These are phyloP conservation scores for Penicillium sp. DNA, from an alignment of 2,329 filamentous ascomycete genomes.

Conservation along the genomic window DNA sequence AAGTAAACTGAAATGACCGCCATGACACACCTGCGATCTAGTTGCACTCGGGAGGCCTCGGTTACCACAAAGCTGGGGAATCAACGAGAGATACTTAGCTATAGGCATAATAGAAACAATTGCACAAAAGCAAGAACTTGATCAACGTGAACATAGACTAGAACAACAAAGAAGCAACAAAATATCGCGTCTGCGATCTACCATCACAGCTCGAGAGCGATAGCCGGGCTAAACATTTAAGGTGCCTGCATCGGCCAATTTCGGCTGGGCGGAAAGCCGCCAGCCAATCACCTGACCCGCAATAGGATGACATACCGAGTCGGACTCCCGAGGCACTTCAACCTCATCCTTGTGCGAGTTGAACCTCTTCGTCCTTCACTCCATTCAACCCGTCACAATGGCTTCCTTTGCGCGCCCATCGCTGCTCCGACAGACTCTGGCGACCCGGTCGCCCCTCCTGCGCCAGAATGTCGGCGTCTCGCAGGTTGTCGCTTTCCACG, in stretches of 20 bases:
- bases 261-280: conserved; percentile 39
- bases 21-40: conserved; percentile 1
- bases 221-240: conserved; percentile 23
- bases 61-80: conserved; percentile 10
- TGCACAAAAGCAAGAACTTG: background rate
- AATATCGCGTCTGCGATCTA: background rate
- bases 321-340: conserved; percentile 41
- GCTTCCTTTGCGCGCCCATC: conserved; percentile 44
- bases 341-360: conserved; percentile 33
- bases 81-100: background rate
- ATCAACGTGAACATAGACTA: background rate
- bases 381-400: conserved; percentile 35
- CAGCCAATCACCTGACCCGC: conserved; percentile 38
- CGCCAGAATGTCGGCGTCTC: conserved; percentile 41
- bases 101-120: background rate
- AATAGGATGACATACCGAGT: conserved; percentile 45
- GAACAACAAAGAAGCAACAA: background rate
- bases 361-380: conserved; percentile 18
- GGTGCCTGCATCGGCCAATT: conserved; percentile 36
- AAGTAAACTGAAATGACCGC: conserved; percentile 13
- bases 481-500: conserved; percentile 81
- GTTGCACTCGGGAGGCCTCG: conserved; percentile 14
- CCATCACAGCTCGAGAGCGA: background rate
- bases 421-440: conserved; percentile 40
- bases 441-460: conserved; percentile 37